phyloP scores from a whole-genome alignment of 2,329 filamentous ascomycete genomes.

The Sporothrix luriei region DNA sequence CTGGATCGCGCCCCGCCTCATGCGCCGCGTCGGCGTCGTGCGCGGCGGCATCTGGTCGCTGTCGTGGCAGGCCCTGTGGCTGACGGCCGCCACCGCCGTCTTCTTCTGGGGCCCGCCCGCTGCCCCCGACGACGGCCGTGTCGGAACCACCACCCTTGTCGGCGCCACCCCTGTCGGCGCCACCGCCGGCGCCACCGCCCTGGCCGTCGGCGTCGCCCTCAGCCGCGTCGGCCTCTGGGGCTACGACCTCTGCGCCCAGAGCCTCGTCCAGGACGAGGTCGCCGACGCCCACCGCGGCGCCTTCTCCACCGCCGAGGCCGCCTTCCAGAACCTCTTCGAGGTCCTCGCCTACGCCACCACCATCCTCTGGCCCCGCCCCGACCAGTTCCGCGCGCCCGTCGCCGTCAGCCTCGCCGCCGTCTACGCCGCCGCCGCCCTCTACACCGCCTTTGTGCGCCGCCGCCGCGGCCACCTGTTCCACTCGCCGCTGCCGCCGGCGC shows the following conservation, averaged over 20 bases:
- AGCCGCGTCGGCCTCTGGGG: constrained; percentile 65
- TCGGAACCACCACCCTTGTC: constrained; percentile 33
- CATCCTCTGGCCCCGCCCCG: constrained; percentile 63
- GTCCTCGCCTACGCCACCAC: constrained; percentile 67
- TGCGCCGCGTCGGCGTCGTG: constrained; percentile 58
- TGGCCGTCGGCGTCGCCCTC: constrained; percentile 56
- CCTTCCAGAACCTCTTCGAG: constrained; percentile 71
- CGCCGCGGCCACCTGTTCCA: constrained; percentile 65
- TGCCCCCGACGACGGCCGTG: constrained; percentile 32
- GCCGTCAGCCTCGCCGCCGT: constrained; percentile 61
- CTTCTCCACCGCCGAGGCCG: constrained; percentile 69
- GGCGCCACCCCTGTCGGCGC: constrained; percentile 46
- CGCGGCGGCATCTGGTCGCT: constrained; percentile 72
- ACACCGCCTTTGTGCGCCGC: constrained; percentile 59
- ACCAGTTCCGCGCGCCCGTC: constrained; percentile 66
- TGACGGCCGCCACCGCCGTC: constrained; percentile 51
- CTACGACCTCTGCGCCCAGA: constrained; percentile 63
- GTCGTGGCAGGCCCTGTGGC: constrained; percentile 65
- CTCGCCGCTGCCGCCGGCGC: constrained; percentile 37
- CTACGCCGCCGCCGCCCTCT: constrained; percentile 52
- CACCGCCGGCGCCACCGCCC: constrained; percentile 48
- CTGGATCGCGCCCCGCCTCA: constrained; percentile 60
- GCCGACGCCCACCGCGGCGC: constrained; percentile 60
- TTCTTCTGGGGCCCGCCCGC: constrained; percentile 47
- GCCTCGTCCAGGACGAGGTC: constrained; percentile 64